Base-by-base conservation (phyloP, 805 yeast genomes). In the Candida oleophila region DNA sequence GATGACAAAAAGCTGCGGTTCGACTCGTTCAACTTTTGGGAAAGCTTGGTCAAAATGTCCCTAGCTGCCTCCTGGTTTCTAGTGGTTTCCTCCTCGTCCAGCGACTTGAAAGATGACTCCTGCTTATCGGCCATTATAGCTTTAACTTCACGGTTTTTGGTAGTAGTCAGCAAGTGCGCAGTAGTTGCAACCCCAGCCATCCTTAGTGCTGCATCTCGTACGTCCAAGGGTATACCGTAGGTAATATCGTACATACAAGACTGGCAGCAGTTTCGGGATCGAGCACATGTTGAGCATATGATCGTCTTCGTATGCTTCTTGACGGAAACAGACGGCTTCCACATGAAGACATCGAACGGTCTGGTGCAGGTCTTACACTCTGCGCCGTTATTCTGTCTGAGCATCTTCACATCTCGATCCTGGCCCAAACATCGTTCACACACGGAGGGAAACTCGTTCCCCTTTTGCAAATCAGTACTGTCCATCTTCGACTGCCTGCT, bases 281-380 rank as follows among this genome's bases (percentile, higher is more conserved):
- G 71, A 0, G 97, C 82, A 69, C 99, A 92, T 0, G 91, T 81
- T 32, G 69, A 60, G 66, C 99, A 92, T 16, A 92, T 80, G 1
- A 81, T 64, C 2, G 96, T 89, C 54, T 78, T 81, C 47, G 77
- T 74, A 50, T 80, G 67, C 41, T 69, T 66, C 16, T 71, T 72
- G 4, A 69, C 73, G 38, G 62, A 69, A 47, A 64, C 66, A 36
- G 65, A 67, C 15, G 78, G 76, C 47, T 76, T 73, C 96, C 96
- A 89, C 46, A 85, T 77, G 60, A 80, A 92, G 1, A 85, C 83
- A 0, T 91, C 84, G 68, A 85, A 92, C 1, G 96, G 90, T 42
- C 95, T 67, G 0, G 95, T 85, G 60, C 98, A 92, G 14, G 87
- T 67, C 60, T 85, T 84, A 62, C 98, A 92, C 60, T 87, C 86